Base-by-base conservation (phyloP, 2,329 filamentous ascomycete species). In the Chaetomiaceae sp. region DNA sequence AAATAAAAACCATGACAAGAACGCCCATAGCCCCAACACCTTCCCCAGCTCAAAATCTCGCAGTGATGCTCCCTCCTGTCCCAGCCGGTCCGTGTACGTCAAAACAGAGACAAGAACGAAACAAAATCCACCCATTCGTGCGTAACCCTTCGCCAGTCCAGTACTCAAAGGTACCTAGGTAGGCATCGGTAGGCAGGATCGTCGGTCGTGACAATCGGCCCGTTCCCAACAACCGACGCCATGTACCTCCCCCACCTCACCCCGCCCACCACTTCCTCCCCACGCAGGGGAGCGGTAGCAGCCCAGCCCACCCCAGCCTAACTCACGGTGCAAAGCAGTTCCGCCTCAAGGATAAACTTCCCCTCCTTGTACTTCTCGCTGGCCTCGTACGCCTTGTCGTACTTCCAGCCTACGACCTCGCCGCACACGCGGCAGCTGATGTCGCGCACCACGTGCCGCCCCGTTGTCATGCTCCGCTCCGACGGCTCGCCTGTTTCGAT, bases 321-420 rank as follows among this genome's bases (percentile, higher is more conserved):
- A 62, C 74, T 80, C 54, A 96, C 90, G 60, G 83, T 85, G 69
- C 87, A 92, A 34, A 97, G 76, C 57, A 96, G 72, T 73, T 96
- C 91, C 27, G 87, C 88, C 74, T 97, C 92, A 51, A 99, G 77
- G 54, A 99, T 99, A 68, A 87, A 97, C 73, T 97, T 99, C 50
- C 90, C 91, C 76, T 99, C 93, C 75, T 99, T 99, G 73, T 99
- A 99, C 73, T 96, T 96, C 78, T 99, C 92, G 58, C 79, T 85
- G 30, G 75, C 70, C 73, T 99, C 93, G 68, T 87, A 97, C 1
- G 93, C 93, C 73, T 95, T 96, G 71, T 99, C 93, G 68, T 99
- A 99, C 70, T 96, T 97, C 93, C 93, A 99, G 31, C 93, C 93
- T 47, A 99, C 93, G 25, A 86, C 87, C 68, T 91, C 87, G 66